These are phyloP conservation scores for Apiospora hydei DNA, from an alignment of 2,329 filamentous ascomycete species.

Conservation along the genomic window DNA sequence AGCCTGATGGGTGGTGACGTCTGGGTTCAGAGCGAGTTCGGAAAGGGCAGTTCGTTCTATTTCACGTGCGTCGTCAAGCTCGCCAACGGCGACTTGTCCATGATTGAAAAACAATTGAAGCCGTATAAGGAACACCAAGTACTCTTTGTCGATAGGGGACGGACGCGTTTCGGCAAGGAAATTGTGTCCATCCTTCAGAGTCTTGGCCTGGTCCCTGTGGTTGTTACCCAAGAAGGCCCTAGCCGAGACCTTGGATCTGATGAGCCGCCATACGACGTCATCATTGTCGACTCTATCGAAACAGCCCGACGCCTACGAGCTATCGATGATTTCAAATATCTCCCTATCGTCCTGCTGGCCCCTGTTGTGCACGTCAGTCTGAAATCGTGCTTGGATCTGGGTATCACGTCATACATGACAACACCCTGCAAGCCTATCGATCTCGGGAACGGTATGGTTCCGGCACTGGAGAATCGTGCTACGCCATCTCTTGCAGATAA, in stretches of 20 bases:
- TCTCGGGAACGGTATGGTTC: conserved; percentile 94
- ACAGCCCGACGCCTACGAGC: conserved; percentile 86
- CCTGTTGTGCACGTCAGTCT: conserved; percentile 89
- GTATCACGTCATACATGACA: conserved; percentile 99
- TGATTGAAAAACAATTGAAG: conserved; percentile 82
- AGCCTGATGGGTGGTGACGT: conserved; percentile 96
- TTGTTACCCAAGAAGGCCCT: conserved; percentile 80
- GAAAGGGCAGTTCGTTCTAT: conserved; percentile 92
- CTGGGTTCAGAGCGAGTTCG: conserved; percentile 93
- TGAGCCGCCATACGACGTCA: conserved; percentile 85
- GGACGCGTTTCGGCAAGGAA: conserved; percentile 77
- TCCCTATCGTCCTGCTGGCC: conserved; percentile 91
- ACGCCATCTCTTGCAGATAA: conserved; percentile 92
- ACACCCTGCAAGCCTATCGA: conserved; percentile 94
- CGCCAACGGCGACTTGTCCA: conserved; percentile 77
- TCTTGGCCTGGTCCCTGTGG: conserved; percentile 81
- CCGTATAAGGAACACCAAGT: conserved; percentile 95
- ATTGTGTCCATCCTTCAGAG: conserved; percentile 80
- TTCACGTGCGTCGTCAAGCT: conserved; percentile 93
- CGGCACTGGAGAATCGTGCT: conserved; percentile 90
- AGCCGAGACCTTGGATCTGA: conserved; percentile 60
- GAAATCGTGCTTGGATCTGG: conserved; percentile 91
- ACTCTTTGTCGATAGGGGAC: conserved; percentile 91
- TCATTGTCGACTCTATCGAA: conserved; percentile 92
- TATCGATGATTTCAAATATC: conserved; percentile 96